Conservation (phyloP, 2,329 filamentous ascomycete genomes). For the Cladosporium colombiae region DNA sequence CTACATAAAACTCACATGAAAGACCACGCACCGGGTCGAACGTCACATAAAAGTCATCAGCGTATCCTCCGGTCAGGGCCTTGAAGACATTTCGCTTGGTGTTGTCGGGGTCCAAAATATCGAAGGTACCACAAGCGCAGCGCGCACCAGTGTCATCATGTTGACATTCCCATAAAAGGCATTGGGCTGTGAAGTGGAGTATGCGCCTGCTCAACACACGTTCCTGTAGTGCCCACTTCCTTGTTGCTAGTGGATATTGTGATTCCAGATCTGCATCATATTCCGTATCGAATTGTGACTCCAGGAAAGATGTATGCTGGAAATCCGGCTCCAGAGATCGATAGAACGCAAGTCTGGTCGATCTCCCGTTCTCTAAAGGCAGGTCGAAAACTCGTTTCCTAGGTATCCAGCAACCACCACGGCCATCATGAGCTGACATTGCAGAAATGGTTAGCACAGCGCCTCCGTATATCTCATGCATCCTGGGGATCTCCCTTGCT, state of each 20-base stretch:
- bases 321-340: background rate
- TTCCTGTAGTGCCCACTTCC: conserved; percentile 11
- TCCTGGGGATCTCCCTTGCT: background rate
- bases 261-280: no score
- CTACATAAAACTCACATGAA: background rate
- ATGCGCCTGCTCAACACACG: conserved; percentile 1
- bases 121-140: background rate
- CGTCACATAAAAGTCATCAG: background rate
- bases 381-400: background rate
- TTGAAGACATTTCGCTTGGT: background rate
- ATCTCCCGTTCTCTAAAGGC: background rate
- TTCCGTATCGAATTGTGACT: background rate
- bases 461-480: conserved; percentile 1
- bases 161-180: conserved; percentile 9
- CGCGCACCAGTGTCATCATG: background rate
- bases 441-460: conserved; percentile 1
- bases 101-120: background rate
- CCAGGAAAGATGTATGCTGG: background rate
- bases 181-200: conserved; percentile 4
- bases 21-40: no score
- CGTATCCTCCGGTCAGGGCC: background rate
- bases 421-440: conserved; percentile 4
- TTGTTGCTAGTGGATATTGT: conserved; percentile 8
- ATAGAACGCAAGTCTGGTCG: background rate
- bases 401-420: conserved; percentile 6